A percentile compares a stretch with the other conserved stretches of the same genome.
These are phyloP conservation scores for Coniella vitis DNA, from an alignment of 2,329 filamentous ascomycete species.

Conservation along the genomic window DNA sequence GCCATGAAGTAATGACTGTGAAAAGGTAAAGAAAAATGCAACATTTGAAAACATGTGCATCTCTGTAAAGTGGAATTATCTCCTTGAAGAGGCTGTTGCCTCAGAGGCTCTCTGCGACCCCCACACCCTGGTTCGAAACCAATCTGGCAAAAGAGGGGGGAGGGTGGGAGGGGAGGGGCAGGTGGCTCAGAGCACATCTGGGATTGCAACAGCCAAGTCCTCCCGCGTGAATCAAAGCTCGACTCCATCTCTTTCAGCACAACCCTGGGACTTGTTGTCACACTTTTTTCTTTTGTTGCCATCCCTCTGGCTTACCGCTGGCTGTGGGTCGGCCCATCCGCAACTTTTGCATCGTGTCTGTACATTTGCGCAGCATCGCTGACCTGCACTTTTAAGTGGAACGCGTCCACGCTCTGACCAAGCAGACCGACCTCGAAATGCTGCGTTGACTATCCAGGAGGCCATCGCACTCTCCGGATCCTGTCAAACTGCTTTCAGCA, in stretches of 20 bases:
- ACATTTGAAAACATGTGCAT: no score
- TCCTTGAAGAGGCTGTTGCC: no score
- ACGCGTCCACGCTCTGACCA: slow-evolving; percentile 1
- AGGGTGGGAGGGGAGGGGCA: not conserved
- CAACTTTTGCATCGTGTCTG: not conserved
- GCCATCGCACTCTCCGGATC: not conserved
- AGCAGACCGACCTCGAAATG: not conserved
- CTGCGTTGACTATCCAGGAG: not conserved
- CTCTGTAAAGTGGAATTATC: no score
- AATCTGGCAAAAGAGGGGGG: not conserved
- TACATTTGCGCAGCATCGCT: not conserved
- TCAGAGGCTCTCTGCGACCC: not conserved
- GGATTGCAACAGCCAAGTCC: not conserved
- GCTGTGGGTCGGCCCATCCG: not conserved
- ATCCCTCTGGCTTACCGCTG: not conserved
- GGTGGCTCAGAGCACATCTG: not conserved
- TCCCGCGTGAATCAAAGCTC: not conserved
- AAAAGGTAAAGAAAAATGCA: no score
- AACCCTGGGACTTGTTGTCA: no score
- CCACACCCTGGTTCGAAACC: not conserved
- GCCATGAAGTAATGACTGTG: no score
- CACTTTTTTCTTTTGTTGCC: not conserved
- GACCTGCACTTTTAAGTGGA: slow-evolving; percentile 4
- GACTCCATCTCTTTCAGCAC: not conserved
- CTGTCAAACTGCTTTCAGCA: not conserved